These are phyloP conservation scores for Lepidium aucheri DNA, from an alignment of 345 rosid species.

Conservation along the genomic window DNA sequence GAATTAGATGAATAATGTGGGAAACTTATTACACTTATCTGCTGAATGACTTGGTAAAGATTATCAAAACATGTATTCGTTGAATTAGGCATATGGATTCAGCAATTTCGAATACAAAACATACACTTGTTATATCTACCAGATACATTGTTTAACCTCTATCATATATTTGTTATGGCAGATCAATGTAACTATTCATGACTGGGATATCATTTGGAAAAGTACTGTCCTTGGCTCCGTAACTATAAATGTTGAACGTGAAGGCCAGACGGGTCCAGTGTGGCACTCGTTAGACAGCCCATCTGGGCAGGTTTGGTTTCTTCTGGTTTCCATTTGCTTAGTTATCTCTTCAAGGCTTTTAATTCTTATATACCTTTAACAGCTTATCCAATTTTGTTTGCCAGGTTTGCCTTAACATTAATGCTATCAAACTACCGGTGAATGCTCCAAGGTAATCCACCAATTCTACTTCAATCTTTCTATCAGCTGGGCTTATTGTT, in stretches of 20 bases:
- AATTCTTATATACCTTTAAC: not conserved
- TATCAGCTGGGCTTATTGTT: not conserved
- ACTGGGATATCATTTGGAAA: slow-evolving; percentile 99
- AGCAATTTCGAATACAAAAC: not conserved
- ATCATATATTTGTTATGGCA: slow-evolving; percentile 25
- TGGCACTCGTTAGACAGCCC: slow-evolving; percentile 88
- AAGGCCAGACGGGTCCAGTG: slow-evolving; percentile 81
- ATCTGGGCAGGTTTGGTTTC: slow-evolving; percentile 76
- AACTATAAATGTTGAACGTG: slow-evolving; percentile 72
- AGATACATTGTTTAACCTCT: not conserved
- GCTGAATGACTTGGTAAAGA: not conserved
- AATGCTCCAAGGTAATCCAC: slow-evolving; percentile 58
- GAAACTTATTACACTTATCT: not conserved
- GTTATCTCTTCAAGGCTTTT: not conserved
- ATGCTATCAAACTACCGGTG: slow-evolving; percentile 51
- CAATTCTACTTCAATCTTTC: not conserved
- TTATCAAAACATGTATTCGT: not conserved
- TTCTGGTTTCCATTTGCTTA: slow-evolving; percentile 4
- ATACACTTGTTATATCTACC: not conserved
- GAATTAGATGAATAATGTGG: not conserved
- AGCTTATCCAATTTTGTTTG: slow-evolving; percentile 17
- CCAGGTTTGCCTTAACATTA: slow-evolving; percentile 94
- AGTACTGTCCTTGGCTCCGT: slow-evolving; percentile 96
- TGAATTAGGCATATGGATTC: not conserved
- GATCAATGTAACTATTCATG: slow-evolving; percentile 94